Evolutionary conservation across 306 rosid genomes (phyloP), one percentile per base, ranked within the genome.

Genomic region (Betula pendula): DNA sequence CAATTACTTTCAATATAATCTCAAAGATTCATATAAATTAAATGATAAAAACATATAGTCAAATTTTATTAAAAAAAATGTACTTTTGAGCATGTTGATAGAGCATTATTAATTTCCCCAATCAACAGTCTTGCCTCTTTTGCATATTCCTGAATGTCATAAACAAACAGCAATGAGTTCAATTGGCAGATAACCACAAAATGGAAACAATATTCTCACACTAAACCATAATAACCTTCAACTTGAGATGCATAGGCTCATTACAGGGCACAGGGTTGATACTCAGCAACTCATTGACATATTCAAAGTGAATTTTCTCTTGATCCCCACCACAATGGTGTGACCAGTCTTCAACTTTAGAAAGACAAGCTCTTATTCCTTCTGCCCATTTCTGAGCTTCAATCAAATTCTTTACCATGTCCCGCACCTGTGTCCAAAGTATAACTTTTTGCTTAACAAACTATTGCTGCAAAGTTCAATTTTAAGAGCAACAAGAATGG

Each of bases 311-410:
- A 88, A 88, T 81, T 81, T 88, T 88, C 85, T 88, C 88, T 49
- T 53, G 58, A 72, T 53, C 78, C 3, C 79, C 79, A 69, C 78
- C 84, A 56, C 24, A 78, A 83, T 72, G 70, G 68, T 48, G 70
- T 60, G 79, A 77, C 93, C 95, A 85, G 45, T 71, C 79, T 79
- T 90, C 90, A 78, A 91, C 63, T 87, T 89, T 92, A 79, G 82
- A 79, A 49, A 92, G 68, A 70, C 92, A 95, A 56, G 82, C 86
- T 84, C 85, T 84, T 68, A 89, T 85, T 67, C 96, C 86, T 82
- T 89, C 92, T 31, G 90, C 92, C 96, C 97, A 95, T 77, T 88
- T 89, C 81, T 82, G 91, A 76, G 94, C 89, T 82, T 84, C 77
- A 75, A 75, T 81, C 91, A 95, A 81, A 17, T 78, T 85, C 71